Base-by-base conservation (phyloP, 2,329 filamentous ascomycete species). In the Ambrosiella xylebori region DNA sequence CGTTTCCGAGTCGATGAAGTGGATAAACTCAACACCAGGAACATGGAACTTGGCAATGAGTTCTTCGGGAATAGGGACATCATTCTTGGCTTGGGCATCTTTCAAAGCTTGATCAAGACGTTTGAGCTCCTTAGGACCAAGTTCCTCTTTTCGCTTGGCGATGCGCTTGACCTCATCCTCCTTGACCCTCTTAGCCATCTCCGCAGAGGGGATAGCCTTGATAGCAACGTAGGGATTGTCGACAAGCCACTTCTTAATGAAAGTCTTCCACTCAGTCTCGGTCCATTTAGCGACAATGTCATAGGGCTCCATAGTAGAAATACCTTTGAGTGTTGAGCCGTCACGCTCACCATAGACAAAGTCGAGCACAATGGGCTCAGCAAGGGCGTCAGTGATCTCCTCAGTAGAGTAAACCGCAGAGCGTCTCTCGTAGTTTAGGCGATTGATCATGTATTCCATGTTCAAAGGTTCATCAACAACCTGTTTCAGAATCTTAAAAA, bases 331-430 rank as follows among this genome's bases (percentile, higher is more conserved):
- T 0, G 82, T 88, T 2, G 85, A 86, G 1, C 93, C 94, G 67
- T 95, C 85, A 38, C 88, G 80, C 55, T 82, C 81, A 36, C 91
- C 93, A 66, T 93, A 98, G 8, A 97, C 77, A 67, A 94, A 95
- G 66, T 97, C 90, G 12, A 84, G 85, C 65, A 97, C 95, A 61
- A 97, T 84, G 61, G 86, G 86, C 62, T 82, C 84, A 0, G 88
- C 84, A 69, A 91, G 95, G 62, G 89, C 88, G 19, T 82, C 80
- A 57, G 88, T 82, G 2, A 85, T 87, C 54, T 81, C 83, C 69
- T 98, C 93, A 0, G 88, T 86, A 49, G 85, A 80, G 63, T 87
- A 91, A 67, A 89, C 90, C 65, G 88, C 79, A 65, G 90, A 86
- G 52, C 90, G 81, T 62, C 82, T 81, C 68, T 93, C 87, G 58